Base-by-base conservation (phyloP, 108 stramenopile genomes). In the Parmales sp. region DNA sequence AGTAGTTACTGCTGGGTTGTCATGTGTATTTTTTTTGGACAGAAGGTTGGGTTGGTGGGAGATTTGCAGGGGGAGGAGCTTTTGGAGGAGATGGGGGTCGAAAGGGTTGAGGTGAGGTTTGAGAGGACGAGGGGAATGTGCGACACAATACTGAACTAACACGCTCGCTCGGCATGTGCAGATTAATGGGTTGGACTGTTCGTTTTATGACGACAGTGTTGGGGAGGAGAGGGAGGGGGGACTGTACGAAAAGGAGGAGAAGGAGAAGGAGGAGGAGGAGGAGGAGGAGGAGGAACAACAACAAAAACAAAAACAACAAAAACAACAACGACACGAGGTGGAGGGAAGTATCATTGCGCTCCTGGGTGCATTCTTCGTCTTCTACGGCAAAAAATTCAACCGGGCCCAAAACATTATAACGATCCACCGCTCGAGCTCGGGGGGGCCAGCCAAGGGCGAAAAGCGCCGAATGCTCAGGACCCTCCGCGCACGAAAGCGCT, bases 1-100 rank as follows among this genome's bases (percentile, higher is more conserved):
- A 84, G 82, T 38, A 60, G 83, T 2, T 91, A 91, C 68, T 75
- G 78, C 0, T 91, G 90, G 90, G 80, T 86, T 60, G 85, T 85
- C 69, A 49, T 91, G 71, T 83, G 83, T 7, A 72, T 91, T 11
- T 89, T 88, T 69, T 91, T 88, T 68, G 46, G 87, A 41, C 90
- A 91, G 67, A 79, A 79, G 46, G 71, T 88, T 45, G 86, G 81
- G 0, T 77, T 88, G 50, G 64, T 89, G 13, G 88, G 88, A 0
- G 85, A 82, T 44, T 66, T 91, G 20, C 88, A 89, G 72, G 54
- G 31, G 31, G 29, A 20, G 4, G 54, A 4, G 54, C n/a, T 6
- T 13, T 13, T 22, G 23, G 16, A 31, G 29, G 54, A 13, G 8
- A 31, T 18, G 20, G 36, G 2, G 26, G 16, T 60, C 26, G 36